A percentile compares a stretch with the other conserved stretches of the same genome.
Evolutionary conservation across 306 rosid genomes (phyloP).

Genomic region (Rosa multiflora): DNA sequence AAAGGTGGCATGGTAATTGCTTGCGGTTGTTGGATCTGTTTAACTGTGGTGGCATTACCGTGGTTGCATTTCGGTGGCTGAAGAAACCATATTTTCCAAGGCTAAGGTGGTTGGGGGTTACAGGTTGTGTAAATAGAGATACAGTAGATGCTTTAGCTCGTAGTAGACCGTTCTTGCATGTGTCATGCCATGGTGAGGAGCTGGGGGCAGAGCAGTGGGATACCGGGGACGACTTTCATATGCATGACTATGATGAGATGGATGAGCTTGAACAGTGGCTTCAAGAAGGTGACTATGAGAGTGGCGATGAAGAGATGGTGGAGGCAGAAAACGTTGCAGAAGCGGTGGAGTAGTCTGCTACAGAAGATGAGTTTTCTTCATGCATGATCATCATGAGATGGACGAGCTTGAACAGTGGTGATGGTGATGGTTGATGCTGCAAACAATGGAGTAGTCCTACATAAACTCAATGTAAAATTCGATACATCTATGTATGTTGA

Average conservation of each 20-base stretch:
- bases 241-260: slow-evolving; percentile 68
- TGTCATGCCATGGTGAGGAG: slow-evolving; percentile 83
- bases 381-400: slow-evolving; percentile 62
- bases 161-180: slow-evolving; percentile 80
- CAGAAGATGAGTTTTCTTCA: slow-evolving; percentile 5
- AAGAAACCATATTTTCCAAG: slow-evolving; percentile 95
- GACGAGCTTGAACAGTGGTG: slow-evolving; percentile 78
- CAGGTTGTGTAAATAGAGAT: slow-evolving; percentile 72
- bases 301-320: slow-evolving; percentile 63
- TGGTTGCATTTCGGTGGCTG: slow-evolving; percentile 74
- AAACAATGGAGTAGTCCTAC: slow-evolving; percentile 36
- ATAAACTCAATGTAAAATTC: not conserved
- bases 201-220: slow-evolving; percentile 69
- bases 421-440: slow-evolving; percentile 55
- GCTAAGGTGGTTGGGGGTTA: slow-evolving; percentile 89
- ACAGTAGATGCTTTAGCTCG: slow-evolving; percentile 82
- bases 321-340: slow-evolving; percentile 59
- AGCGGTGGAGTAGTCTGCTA: slow-evolving; percentile 25
- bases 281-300: slow-evolving; percentile 55
- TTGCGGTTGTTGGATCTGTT: slow-evolving; percentile 74
- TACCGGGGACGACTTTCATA: slow-evolving; percentile 45
- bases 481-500: slow-evolving; percentile 4
- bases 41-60: slow-evolving; percentile 87
- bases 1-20: slow-evolving; percentile 69
- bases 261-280: slow-evolving; percentile 91